Base-by-base conservation (phyloP, 371 early-diverging fungal genomes). In the Blakeslea trispora region DNA sequence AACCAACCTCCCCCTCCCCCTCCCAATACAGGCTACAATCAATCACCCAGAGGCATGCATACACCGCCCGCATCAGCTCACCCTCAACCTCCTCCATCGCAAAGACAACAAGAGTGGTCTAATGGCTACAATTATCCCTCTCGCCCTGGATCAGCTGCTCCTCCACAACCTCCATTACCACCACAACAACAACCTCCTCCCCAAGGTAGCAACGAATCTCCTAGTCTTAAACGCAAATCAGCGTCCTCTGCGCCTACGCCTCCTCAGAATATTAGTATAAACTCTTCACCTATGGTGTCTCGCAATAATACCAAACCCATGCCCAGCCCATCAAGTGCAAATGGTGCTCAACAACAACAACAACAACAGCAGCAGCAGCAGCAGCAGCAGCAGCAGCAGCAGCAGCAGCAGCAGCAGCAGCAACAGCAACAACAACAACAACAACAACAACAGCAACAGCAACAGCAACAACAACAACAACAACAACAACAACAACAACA, bases 21-120 rank as follows among this genome's bases (percentile, higher is more conserved):
- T 5, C 39, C 61, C 18, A 37, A 37, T 11, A 7, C 57, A 21
- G 59, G 37, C 23, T 69, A 65, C 41, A 62, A 59, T 5, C 66
- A 62, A n/a, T 57, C 64, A 13, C 57, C 68, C 18, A 55, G 66
- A 63, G 63, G 64, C 40, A 61, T 68, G 58, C 49, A 62, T 47
- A 53, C 64, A 8, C 64, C 64, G 49, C 60, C 64, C 19, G 40
- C 57, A 9, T 64, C 64, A 22, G 55, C 53, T 21, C 64, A 64
- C 21, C 59, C 64, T 46, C 64, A 59, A 40, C 51, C 46, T 5
- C 58, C 48, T 28, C 28, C 28, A 19, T 37, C 40, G 14, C 49
- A 43, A 28, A 41, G 31, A 46, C 56, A 31, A 49, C 59, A 34
- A 45, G 59, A 57, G 45, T 61, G 50, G 53, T 53, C 50, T 43